These are phyloP conservation scores for Ceratobasidium sp. DNA, from an alignment of 1,284 basidiomycete genomes.

Conservation along the genomic window DNA sequence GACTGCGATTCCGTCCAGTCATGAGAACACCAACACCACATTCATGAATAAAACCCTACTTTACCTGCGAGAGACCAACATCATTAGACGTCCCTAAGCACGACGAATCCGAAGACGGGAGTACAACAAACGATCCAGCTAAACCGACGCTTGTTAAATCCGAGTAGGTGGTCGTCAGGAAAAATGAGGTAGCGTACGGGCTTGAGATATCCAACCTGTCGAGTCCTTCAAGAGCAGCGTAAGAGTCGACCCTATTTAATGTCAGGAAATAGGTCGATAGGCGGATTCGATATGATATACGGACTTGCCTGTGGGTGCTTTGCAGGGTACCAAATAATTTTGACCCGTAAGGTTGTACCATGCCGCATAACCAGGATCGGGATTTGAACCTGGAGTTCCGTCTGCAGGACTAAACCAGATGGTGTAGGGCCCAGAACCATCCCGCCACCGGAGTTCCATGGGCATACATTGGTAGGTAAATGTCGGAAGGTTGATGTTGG, in stretches of 20 bases:
- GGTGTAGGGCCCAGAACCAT: slow-evolving; percentile 14
- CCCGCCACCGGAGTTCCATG: not conserved
- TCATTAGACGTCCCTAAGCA: not conserved
- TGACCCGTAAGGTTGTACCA: slow-evolving; percentile 19
- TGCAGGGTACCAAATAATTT: slow-evolving; percentile 8
- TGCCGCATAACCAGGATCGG: not conserved
- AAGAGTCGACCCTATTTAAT: not conserved
- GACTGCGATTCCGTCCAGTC: not conserved
- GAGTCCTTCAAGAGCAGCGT: slow-evolving; percentile 4
- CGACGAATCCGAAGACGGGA: slow-evolving; percentile 13
- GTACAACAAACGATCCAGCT: not conserved
- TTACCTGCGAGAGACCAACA: slow-evolving; percentile 3
- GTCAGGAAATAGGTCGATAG: not conserved
- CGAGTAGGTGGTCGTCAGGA: not conserved
- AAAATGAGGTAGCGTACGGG: not conserved
- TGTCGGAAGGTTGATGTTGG: slow-evolving; percentile 13
- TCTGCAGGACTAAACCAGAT: not conserved
- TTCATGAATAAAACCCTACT: not conserved
- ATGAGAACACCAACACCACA: too few species aligned
- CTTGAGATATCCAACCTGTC: slow-evolving; percentile 17
- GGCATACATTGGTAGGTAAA: slow-evolving; percentile 35
- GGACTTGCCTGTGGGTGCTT: not conserved
- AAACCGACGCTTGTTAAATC: not conserved
- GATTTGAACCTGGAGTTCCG: not conserved
- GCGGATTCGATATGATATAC: not conserved